A percentile compares a stretch with the other conserved stretches of the same genome.
These are phyloP conservation scores for Metarhizium humberi DNA, from an alignment of 2,329 filamentous ascomycete species.

Conservation along the genomic window DNA sequence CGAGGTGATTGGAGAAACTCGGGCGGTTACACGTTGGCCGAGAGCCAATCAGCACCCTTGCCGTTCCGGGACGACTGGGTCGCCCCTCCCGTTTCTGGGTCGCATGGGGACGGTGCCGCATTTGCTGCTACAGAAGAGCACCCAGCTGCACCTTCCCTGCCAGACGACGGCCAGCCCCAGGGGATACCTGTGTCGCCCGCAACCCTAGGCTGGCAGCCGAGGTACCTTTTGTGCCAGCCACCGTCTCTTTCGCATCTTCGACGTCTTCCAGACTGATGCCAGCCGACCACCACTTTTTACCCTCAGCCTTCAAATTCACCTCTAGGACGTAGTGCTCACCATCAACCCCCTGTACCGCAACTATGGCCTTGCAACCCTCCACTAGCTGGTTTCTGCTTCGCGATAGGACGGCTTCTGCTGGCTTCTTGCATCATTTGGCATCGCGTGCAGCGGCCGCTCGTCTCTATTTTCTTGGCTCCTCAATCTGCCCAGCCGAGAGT, in stretches of 20 bases:
- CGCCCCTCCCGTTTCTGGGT: neutral
- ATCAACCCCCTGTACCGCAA: too few species aligned
- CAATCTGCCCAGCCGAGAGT: neutral
- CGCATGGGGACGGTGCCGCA: neutral
- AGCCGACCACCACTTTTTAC: neutral
- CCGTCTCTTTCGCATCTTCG: neutral
- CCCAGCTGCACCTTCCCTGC: neutral
- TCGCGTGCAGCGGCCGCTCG: neutral
- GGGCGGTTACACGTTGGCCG: conserved; percentile 28
- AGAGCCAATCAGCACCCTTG: conserved; percentile 23
- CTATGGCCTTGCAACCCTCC: too few species aligned
- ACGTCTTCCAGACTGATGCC: neutral
- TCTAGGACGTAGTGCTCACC: too few species aligned
- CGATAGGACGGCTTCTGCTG: too few species aligned
- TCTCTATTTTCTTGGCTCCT: neutral
- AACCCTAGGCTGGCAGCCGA: neutral
- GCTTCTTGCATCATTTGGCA: neutral
- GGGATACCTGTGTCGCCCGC: neutral
- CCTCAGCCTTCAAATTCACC: too few species aligned
- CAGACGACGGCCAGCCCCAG: neutral
- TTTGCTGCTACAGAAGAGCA: neutral
- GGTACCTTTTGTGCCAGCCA: neutral
- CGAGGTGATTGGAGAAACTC: conserved; percentile 19
- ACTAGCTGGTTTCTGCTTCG: too few species aligned
- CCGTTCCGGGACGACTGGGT: conserved; percentile 5